Conservation (phyloP, 2,329 filamentous ascomycete species). For the Aspergillus puulaauensis region DNA sequence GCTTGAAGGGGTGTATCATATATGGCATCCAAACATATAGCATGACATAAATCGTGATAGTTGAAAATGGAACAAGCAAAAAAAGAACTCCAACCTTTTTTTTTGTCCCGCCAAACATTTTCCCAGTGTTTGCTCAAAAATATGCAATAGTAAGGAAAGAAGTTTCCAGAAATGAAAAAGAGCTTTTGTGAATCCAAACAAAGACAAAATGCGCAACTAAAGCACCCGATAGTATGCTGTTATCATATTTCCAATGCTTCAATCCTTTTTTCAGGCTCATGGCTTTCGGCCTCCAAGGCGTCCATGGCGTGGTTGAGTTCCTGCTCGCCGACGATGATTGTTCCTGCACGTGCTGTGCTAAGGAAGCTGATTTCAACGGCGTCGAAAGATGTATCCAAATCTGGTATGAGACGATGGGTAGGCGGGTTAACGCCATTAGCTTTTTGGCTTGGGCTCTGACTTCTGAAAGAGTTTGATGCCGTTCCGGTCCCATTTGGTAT, state of each 20-base stretch:
- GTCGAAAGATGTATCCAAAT: constrained; percentile 31
- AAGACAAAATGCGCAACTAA: not conserved
- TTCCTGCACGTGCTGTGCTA: constrained; percentile 82
- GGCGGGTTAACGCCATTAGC: constrained; percentile 7
- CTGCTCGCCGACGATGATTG: constrained; percentile 77
- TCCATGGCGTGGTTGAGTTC: constrained; percentile 72
- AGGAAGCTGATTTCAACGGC: constrained; percentile 82
- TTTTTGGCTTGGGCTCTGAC: constrained; percentile 11
- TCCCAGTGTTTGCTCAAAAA: not conserved
- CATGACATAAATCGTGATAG: not conserved
- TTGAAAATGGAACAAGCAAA: not conserved
- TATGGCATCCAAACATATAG: not conserved
- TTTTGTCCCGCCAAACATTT: not conserved
- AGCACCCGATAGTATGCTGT: not conserved
- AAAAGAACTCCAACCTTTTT: not conserved
- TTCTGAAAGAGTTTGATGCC: constrained; percentile 10
- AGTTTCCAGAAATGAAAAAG: not conserved
- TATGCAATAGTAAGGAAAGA: not conserved
- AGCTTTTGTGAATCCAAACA: not conserved
- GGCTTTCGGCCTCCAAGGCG: constrained; percentile 55
- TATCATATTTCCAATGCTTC: constrained; percentile 30
- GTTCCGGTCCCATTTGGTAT: constrained; percentile 15
- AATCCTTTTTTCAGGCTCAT: constrained; percentile 17
- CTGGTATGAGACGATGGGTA: constrained; percentile 32
- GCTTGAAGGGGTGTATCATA: not conserved